These are phyloP conservation scores for Nicotiana obtusifolia DNA, from an alignment of 257 asterid species.

Conservation along the genomic window DNA sequence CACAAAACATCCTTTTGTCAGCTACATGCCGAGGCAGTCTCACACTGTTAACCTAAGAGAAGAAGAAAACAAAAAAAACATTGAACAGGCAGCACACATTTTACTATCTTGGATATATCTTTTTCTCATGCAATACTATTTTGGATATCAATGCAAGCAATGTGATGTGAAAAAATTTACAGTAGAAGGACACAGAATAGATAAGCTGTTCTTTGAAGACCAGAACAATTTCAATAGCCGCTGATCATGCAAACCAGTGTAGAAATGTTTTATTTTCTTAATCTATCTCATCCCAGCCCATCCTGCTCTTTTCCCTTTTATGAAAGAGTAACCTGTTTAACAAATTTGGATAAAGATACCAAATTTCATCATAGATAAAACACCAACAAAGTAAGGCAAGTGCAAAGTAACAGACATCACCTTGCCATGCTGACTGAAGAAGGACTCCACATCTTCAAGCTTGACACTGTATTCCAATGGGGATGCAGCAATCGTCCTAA, in stretches of 20 bases:
- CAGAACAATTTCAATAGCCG: background rate
- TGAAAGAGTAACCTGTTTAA: background rate
- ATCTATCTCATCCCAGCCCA: background rate
- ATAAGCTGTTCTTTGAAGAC: background rate
- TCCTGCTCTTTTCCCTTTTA: background rate
- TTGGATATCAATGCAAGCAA: background rate
- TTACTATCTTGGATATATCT: background rate
- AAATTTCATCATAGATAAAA: background rate
- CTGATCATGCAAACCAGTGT: background rate
- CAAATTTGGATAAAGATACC: background rate
- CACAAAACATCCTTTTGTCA: constrained; percentile 71
- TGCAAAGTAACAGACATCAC: constrained; percentile 18
- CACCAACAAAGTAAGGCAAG: background rate
- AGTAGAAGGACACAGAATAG: background rate
- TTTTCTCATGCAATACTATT: background rate
- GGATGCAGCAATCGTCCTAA: constrained; percentile 77
- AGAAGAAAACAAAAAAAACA: background rate
- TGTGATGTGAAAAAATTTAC: background rate
- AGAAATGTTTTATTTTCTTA: background rate
- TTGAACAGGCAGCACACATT: background rate
- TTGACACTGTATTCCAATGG: constrained; percentile 73
- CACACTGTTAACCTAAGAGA: constrained; percentile 85
- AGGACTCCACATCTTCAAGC: constrained; percentile 74
- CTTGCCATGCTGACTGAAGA: constrained; percentile 65
- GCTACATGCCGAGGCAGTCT: constrained; percentile 95